Evolutionary conservation across 768 basidiomycete species (phyloP), one percentile per base, ranked within the genome.

Genomic region (Boletus rubropictus): DNA sequence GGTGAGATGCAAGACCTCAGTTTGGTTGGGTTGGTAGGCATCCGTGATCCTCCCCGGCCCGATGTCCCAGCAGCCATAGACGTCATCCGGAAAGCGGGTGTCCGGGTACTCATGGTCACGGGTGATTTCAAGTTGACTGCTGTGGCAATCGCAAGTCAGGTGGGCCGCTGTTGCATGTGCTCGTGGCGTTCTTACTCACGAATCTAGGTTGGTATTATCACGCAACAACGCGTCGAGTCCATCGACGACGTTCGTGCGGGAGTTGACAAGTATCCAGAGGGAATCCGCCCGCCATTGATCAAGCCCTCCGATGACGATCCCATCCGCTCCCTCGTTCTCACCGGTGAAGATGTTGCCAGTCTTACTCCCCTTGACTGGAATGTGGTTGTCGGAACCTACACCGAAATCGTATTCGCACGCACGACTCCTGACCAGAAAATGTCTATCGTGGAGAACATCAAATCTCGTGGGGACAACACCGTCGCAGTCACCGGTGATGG

Each of bases 401-500:
- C 64, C 11, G 67, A 72, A 42, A 66, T 79, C 28, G 77, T 76
- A 1, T 80, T 81, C 38, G 76, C 78, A 0, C 66, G 79, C 14
- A 80, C 76, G 2, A 76, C 75, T 0, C 78, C 79, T 3, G 75
- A 80, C 52, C 78, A 79, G 59, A 81, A 80, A 55, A 67, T 82
- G 52, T 63, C 70, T 12, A 82, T 82, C 49, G 78, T 82, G 15
- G 73, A 75, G 48, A 72, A 75, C 25, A 68, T 79, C 52, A 77
- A 80, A 43, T 55, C 62, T 4, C 64, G 76, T 1, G 74, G 71
- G 4, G 69, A 69, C 59, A 72, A 73, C 46, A 71, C 74, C 5
- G 77, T 80, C 8, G 78, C 77, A 2, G 78, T 74, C 1, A 72
- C 73, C 0, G 80, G 80, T 2, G 81, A 82, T 51, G 81, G 81